Base-by-base conservation (phyloP, 345 rosid genomes). In the Salix exigua region DNA sequence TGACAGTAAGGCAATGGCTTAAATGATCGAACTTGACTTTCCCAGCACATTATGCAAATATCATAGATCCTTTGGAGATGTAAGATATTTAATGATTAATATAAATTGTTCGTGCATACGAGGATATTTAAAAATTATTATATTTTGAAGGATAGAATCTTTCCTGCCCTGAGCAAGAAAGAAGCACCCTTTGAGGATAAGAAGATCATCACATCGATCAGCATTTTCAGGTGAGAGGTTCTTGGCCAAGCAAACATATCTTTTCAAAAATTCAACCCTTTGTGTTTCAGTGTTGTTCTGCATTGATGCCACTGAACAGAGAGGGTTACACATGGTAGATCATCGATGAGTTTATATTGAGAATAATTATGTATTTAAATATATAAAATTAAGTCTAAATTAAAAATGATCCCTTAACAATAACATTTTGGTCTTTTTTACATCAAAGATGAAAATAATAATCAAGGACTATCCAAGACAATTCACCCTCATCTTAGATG, bases 41-140 rank as follows among this genome's bases (percentile, higher is more conserved):
- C 90, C 91, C 65, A 90, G 38, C 61, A 84, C 86, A 76, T 88
- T 86, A 89, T 90, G 86, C 64, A 77, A 13, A 46, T 21, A 1
- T 1, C 4, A 38, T 38, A 38, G 31, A 40, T 68, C 16, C 35
- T 4, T 14, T 35, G 42, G 3, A 38, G 2, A 38, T 38, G 42
- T 38, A 38, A 38, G 11, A 42, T 23, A 53, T 38, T 38, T 38
- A 7, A 38, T 8, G 42, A 38, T 38, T 38, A 8, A 38, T 38
- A 38, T 38, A 1, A 8, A 8, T 38, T 7, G 42, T 38, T 23
- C 21, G 12, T 21, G 25, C 0, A 7, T 21, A 21, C 11, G 60
- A 19, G 2, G 61, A 53, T 21, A 0, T 38, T 9, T 38, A 38
- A 38, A 9, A 38, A 38, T 9, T 2, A 38, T 38, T 38, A 9